Percentiles rank a stretch among this genome's conserved stretches.
phyloP scores from a whole-genome alignment of 2,329 filamentous ascomycete genomes.

The Westerdykella aurantiaca region DNA sequence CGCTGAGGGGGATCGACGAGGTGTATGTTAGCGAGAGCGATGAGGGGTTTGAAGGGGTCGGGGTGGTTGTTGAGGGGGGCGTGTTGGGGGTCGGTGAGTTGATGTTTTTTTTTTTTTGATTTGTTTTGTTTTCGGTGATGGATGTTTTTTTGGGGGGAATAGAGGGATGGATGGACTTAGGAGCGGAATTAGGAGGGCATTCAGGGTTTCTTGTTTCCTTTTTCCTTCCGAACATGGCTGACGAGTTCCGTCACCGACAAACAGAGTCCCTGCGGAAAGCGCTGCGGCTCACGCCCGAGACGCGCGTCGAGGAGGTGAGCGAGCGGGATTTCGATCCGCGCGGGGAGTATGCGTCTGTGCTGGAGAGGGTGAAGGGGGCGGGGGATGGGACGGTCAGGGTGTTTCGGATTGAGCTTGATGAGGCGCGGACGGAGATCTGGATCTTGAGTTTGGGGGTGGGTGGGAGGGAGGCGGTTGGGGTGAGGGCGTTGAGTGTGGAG shows the following conservation, averaged over 20 bases:
- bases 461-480: conserved; percentile 62
- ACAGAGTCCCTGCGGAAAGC: conserved; percentile 46
- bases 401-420: conserved; percentile 61
- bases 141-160: no score
- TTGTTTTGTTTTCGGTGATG: no score
- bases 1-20: conserved; percentile 41
- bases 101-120: conserved; percentile 1
- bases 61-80: conserved; percentile 52
- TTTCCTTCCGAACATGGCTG: conserved; percentile 6
- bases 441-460: conserved; percentile 59
- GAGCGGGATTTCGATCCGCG: conserved; percentile 66
- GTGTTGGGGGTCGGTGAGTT: conserved; percentile 53
- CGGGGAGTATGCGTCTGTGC: conserved; percentile 62
- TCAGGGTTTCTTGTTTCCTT: no score
- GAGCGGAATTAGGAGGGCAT: background rate
- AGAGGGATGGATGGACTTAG: background rate
- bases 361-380: conserved; percentile 64
- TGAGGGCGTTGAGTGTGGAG: conserved; percentile 74
- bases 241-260: conserved; percentile 54
- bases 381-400: conserved; percentile 65
- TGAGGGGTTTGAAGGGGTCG: conserved; percentile 76
- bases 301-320: conserved; percentile 60
- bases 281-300: conserved; percentile 38
- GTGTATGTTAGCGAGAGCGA: conserved; percentile 79
- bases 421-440: conserved; percentile 71